Evolutionary conservation across 305 asterid species (phyloP).

Genomic region (Solanum hybrid): DNA sequence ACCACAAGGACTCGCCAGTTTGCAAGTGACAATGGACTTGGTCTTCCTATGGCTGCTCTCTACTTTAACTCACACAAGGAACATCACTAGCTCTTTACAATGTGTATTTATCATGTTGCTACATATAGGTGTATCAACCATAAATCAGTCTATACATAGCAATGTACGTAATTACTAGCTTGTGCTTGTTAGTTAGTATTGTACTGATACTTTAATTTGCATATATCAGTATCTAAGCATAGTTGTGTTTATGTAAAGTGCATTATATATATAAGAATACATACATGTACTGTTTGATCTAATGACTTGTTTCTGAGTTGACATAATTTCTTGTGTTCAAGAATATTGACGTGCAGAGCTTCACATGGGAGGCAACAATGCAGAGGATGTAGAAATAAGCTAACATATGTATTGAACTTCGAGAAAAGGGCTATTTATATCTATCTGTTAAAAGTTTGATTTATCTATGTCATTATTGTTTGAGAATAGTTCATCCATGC

Average conservation of each 20-base stretch:
- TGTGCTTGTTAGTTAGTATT: background rate
- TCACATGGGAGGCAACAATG: background rate
- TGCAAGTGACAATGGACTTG: slow-evolving; percentile 27
- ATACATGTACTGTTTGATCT: background rate
- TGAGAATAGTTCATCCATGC: background rate
- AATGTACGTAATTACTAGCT: background rate
- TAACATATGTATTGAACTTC: background rate
- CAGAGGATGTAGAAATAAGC: background rate
- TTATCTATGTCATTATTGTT: background rate
- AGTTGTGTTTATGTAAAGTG: background rate
- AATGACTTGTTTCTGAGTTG: background rate
- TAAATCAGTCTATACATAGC: background rate
- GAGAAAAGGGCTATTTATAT: accelerated
- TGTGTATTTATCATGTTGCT: background rate
- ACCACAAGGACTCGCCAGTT: slow-evolving; percentile 21
- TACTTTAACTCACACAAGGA: slow-evolving; percentile 29
- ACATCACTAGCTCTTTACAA: background rate
- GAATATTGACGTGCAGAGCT: background rate
- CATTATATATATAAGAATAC: background rate
- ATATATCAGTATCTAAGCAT: background rate
- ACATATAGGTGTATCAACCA: background rate
- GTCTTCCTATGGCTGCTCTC: slow-evolving; percentile 39
- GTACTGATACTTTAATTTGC: background rate
- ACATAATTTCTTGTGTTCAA: background rate
- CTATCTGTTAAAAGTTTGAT: background rate